Percentiles rank a stretch among this genome's conserved stretches.
Evolutionary conservation across 441 rosid species (phyloP).

Genomic region (Erodium trifolium): DNA sequence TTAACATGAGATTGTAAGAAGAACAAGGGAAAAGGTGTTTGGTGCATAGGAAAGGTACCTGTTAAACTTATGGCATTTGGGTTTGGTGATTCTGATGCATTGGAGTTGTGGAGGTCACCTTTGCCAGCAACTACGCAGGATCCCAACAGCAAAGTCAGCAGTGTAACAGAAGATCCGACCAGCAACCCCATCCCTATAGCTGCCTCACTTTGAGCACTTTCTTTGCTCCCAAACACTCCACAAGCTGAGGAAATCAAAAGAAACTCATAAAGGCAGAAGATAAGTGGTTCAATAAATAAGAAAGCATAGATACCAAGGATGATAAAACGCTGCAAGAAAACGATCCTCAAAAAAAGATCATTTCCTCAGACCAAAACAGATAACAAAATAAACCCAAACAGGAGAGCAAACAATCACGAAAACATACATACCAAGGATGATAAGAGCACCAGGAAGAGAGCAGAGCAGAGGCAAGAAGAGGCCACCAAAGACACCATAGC

Average conservation of each 20-base stretch:
- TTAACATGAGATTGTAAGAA: too few species aligned
- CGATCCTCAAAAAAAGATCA: too few species aligned
- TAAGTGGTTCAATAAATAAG: too few species aligned
- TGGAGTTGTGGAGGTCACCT: not conserved
- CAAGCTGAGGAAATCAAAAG: not conserved
- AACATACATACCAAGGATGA: not conserved
- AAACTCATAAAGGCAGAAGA: too few species aligned
- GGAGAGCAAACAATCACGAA: not conserved
- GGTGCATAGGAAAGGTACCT: not conserved
- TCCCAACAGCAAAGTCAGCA: not conserved
- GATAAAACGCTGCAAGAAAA: too few species aligned
- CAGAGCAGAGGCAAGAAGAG: not conserved
- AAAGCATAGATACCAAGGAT: not conserved
- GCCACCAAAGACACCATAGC: constrained; percentile 6
- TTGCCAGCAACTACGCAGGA: constrained; percentile 1
- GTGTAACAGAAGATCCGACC: not conserved
- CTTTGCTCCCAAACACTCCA: constrained; percentile 3
- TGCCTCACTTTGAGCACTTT: not conserved
- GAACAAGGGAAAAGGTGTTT: not conserved
- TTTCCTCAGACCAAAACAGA: too few species aligned
- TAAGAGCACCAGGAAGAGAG: constrained; percentile 5
- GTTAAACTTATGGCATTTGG: not conserved
- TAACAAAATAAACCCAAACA: not conserved
- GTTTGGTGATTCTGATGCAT: not conserved
- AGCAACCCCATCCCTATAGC: constrained; percentile 4